These are phyloP conservation scores for Coprinopsis cinerea DNA, from an alignment of 768 basidiomycete species.

Conservation along the genomic window DNA sequence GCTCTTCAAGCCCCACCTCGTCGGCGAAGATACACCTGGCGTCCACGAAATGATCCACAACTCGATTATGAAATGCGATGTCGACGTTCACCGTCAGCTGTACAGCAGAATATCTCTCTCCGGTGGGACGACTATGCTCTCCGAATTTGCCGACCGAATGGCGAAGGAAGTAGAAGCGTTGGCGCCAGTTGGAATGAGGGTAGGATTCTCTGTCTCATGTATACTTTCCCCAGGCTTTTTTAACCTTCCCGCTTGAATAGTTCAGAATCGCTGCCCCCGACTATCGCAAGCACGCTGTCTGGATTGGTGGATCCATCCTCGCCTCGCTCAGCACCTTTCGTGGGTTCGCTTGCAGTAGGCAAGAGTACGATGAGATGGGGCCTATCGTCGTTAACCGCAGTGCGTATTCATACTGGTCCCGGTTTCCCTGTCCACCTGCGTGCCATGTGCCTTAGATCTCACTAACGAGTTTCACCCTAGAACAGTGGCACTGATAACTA, in stretches of 20 bases:
- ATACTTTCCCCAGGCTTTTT: background rate
- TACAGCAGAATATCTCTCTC: constrained; percentile 56
- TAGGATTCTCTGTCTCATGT: constrained; percentile 16
- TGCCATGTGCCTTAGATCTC: no score
- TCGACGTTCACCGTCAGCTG: constrained; percentile 48
- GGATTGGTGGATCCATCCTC: constrained; percentile 8
- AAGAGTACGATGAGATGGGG: constrained; percentile 7
- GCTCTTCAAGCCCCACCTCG: background rate
- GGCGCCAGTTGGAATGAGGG: constrained; percentile 20
- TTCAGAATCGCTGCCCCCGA: background rate
- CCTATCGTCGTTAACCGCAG: constrained; percentile 1
- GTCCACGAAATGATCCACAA: constrained; percentile 24
- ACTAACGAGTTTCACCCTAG: no score
- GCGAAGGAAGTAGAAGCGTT: constrained; percentile 18
- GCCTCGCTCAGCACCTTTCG: constrained; percentile 3
- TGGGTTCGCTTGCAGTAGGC: background rate
- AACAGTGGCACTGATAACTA: no score
- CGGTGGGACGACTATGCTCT: constrained; percentile 53
- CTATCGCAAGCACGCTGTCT: background rate
- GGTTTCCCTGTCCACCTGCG: no score
- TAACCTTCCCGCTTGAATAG: constrained; percentile 16
- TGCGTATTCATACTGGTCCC: no score
- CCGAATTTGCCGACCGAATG: constrained; percentile 52
- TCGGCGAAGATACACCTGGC: background rate
- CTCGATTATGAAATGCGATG: constrained; percentile 49